Evolutionary conservation across 75 land plant genomes (phyloP).

Genomic region (Ceratopteris richardii): DNA sequence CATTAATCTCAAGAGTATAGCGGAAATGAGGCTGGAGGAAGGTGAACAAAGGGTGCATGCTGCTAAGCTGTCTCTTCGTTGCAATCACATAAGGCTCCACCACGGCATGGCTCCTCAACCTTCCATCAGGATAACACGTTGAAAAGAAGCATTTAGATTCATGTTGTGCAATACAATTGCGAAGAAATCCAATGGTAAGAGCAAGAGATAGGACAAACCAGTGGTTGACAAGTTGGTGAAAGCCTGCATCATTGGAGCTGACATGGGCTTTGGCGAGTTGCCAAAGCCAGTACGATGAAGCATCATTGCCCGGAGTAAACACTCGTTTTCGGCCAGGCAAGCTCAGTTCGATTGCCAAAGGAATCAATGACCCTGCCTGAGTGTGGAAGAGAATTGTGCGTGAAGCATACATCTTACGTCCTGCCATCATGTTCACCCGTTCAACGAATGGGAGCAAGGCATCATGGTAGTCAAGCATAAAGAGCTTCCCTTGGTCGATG

Average conservation of each 20-base stretch:
- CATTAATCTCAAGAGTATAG: constrained; percentile 77
- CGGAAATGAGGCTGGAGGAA: constrained; percentile 75
- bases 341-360: constrained; percentile 24
- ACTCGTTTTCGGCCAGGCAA: constrained; percentile 21
- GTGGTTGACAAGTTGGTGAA: constrained; percentile 65
- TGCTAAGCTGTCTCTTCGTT: constrained; percentile 60
- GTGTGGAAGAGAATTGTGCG: constrained; percentile 18
- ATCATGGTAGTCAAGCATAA: constrained; percentile 23
- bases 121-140: constrained; percentile 13
- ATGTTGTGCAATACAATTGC: too few species aligned
- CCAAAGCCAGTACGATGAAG: constrained; percentile 63
- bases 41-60: constrained; percentile 64
- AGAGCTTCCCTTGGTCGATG: constrained; percentile 8
- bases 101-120: constrained; percentile 69
- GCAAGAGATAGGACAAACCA: too few species aligned
- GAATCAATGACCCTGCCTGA: constrained; percentile 13
- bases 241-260: constrained; percentile 51
- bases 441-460: constrained; percentile 17
- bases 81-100: constrained; percentile 80
- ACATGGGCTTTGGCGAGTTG: constrained; percentile 67
- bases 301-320: constrained; percentile 43
- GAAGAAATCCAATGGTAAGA: too few species aligned
- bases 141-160: too few species aligned
- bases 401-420: constrained; percentile 12
- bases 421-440: constrained; percentile 6